phyloP scores from a whole-genome alignment of 345 rosid genomes.

The Bretschneidera sinensis region DNA sequence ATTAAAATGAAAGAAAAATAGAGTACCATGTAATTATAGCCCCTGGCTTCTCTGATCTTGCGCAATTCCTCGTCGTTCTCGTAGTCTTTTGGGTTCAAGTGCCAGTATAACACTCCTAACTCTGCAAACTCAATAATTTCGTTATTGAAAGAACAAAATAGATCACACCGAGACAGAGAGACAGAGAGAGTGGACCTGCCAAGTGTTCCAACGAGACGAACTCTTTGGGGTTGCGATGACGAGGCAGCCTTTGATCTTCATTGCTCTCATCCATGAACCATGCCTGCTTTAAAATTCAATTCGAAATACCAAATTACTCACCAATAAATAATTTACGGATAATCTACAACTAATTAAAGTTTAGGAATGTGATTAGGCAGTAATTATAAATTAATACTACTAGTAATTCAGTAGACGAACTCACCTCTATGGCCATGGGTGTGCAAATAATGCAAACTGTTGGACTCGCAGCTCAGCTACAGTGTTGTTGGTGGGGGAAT shows the following conservation, averaged over 20 bases:
- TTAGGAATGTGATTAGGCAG: too few relatives aligned
- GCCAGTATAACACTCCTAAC: conserved; percentile 77
- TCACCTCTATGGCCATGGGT: conserved; percentile 53
- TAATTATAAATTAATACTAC: too few relatives aligned
- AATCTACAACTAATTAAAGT: too few relatives aligned
- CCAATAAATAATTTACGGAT: too few relatives aligned
- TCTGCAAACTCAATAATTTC: conserved; percentile 43
- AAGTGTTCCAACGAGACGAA: conserved; percentile 2
- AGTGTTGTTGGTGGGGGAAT: too few relatives aligned
- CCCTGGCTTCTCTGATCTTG: conserved; percentile 69
- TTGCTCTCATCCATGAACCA: conserved; percentile 34
- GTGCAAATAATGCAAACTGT: too few relatives aligned
- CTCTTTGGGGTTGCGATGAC: conserved; percentile 26
- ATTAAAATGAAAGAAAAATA: background rate
- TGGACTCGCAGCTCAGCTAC: too few relatives aligned
- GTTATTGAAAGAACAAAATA: too few relatives aligned
- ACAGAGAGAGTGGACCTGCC: background rate
- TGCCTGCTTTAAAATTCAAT: conserved; percentile 20
- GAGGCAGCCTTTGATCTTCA: conserved; percentile 34
- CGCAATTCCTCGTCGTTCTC: conserved; percentile 63
- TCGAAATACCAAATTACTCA: background rate
- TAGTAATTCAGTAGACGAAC: conserved; percentile 2
- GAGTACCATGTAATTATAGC: conserved; percentile 81
- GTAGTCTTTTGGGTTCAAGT: conserved; percentile 60
- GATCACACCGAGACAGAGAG: background rate